Evolutionary conservation across 2,329 filamentous ascomycete genomes (phyloP), one percentile per base, ranked within the genome.

Genomic region (Aspergillus oerlinghausenensis): DNA sequence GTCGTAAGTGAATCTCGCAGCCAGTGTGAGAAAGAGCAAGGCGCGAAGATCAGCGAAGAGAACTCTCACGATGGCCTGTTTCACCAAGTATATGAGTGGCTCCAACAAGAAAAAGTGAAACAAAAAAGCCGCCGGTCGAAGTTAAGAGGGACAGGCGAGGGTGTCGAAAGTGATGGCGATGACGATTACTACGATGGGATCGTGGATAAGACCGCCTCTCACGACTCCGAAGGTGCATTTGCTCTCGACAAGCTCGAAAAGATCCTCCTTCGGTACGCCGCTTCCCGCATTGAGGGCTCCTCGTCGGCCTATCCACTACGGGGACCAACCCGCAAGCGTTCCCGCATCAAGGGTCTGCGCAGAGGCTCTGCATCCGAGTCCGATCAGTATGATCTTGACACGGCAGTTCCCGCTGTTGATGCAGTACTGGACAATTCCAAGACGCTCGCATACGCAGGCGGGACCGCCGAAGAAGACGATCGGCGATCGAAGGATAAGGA

Each of bases 381-480:
- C 0, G 93, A 97, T 57, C 89, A 88, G 63, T 77, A 84, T 17
- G 92, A 96, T 60, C 85, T 85, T n/a, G 91, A 96, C 60, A 80
- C 85, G 19, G 75, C 89, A n/a, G 90, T 96, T 1, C 93, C 93
- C 0, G 85, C 84, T 61, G 95, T 92, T 63, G 91, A 97, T 71
- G 91, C 85, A 7, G 79, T 87, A 49, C 80, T 97, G 21, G 93
- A 97, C 75, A 97, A 97, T 68, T 89, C 90, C 4, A 94, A 93
- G 75, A 95, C 92, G 0, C 79, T 96, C 65, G 85, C 87, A 51
- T 96, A 94, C 69, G 81, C 79, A 14, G 86, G 86, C 25, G 84
- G 84, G 19, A 68, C 70, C 29, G 71, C 68, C 26, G 76, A 78
- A 23, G 72, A 73, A 14, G 73, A 77, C 9, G 79, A 77, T 55